Conservation (phyloP, 192 early-diverging fungal genomes). For the Gigaspora rosea region DNA sequence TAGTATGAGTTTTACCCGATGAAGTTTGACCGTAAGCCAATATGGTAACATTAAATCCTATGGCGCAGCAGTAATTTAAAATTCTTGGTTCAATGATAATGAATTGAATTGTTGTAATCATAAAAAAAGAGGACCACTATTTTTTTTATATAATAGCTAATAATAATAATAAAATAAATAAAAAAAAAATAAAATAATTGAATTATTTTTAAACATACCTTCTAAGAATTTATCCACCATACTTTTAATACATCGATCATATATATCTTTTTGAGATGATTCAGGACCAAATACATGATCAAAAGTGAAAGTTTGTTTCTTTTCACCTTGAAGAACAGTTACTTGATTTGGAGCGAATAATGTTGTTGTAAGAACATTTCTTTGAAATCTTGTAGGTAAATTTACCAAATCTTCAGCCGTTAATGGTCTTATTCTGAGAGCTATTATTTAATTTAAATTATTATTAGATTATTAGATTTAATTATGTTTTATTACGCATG, state of each 20-base stretch:
- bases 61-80: too few species aligned
- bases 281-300: constrained; percentile 70
- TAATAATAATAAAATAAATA: neutral
- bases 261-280: constrained; percentile 63
- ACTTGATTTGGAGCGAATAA: constrained; percentile 22
- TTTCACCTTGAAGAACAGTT: constrained; percentile 1
- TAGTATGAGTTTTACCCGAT: constrained; percentile 94
- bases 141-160: too few species aligned
- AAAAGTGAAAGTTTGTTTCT: constrained; percentile 55
- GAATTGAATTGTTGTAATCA: too few species aligned
- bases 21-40: constrained; percentile 96
- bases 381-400: constrained; percentile 27
- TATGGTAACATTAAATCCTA: constrained; percentile 92
- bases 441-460: too few species aligned
- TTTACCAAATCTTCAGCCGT: constrained; percentile 21
- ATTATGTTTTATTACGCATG: neutral
- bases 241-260: constrained; percentile 42
- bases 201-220: constrained; percentile 35
- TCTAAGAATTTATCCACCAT: constrained; percentile 54
- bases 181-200: neutral
- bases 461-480: neutral
- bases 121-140: too few species aligned
- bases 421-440: constrained; percentile 26
- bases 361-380: constrained; percentile 1
- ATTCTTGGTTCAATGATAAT: too few species aligned